A percentile compares a stretch with the other conserved stretches of the same genome.
These are phyloP conservation scores for Bruguiera hainesii DNA, from an alignment of 441 rosid species.

Conservation along the genomic window DNA sequence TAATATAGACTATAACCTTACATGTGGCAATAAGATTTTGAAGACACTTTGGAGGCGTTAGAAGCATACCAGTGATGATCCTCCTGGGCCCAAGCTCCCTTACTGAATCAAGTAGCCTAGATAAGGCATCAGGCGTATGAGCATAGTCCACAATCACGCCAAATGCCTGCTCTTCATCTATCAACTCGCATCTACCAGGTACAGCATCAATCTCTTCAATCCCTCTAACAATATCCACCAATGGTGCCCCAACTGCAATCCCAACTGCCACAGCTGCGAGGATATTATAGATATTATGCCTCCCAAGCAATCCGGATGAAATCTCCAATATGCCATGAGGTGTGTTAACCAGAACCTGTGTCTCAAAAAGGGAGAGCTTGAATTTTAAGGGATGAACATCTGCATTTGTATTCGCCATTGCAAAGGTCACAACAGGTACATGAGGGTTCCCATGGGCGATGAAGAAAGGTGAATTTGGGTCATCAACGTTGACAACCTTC, in stretches of 20 bases:
- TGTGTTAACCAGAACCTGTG: slow-evolving; percentile 80
- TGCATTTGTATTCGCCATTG: slow-evolving; percentile 79
- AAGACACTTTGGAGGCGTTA: not conserved
- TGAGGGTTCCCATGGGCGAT: slow-evolving; percentile 61
- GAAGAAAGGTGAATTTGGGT: slow-evolving; percentile 73
- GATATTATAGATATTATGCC: slow-evolving; percentile 84
- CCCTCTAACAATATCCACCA: slow-evolving; percentile 89
- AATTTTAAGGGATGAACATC: slow-evolving; percentile 82
- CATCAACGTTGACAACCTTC: slow-evolving; percentile 88
- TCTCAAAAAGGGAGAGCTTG: slow-evolving; percentile 85
- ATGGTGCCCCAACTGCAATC: slow-evolving; percentile 88
- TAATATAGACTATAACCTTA: not conserved
- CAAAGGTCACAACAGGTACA: slow-evolving; percentile 90
- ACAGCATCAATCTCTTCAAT: slow-evolving; percentile 92
- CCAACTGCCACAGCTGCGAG: slow-evolving; percentile 93
- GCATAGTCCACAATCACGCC: slow-evolving; percentile 93
- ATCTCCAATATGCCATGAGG: slow-evolving; percentile 88
- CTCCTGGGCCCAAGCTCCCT: slow-evolving; percentile 85
- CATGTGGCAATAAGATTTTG: not conserved
- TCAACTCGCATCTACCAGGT: slow-evolving; percentile 94
- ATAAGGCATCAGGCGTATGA: slow-evolving; percentile 75
- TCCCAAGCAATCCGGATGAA: slow-evolving; percentile 85
- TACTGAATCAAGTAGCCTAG: slow-evolving; percentile 82
- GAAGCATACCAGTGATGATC: slow-evolving; percentile 73
- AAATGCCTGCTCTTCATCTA: slow-evolving; percentile 92